Evolutionary conservation across 1,284 basidiomycete species (phyloP).

Genomic region (Mycosarcoma maydis): DNA sequence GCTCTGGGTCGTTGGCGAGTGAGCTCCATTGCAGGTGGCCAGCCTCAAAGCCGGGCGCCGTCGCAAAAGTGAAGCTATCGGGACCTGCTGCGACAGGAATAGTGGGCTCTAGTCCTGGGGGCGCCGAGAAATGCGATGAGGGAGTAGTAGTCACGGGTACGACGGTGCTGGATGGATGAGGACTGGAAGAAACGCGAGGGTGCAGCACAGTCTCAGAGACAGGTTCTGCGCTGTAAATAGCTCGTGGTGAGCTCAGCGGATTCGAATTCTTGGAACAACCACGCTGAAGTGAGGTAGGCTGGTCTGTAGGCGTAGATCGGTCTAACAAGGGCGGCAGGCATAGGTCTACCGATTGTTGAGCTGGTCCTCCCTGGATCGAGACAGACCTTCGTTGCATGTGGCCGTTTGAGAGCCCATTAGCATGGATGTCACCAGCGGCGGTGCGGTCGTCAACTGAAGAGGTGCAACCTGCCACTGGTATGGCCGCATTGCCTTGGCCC

Average conservation of each 20-base stretch:
- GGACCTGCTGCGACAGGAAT: not conserved
- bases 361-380: not conserved
- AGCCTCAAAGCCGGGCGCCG: slow-evolving; percentile 15
- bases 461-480: too few relatives aligned
- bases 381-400: slow-evolving; percentile 3
- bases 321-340: slow-evolving; percentile 1
- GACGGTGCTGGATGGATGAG: slow-evolving; percentile 1
- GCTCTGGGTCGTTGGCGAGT: slow-evolving; percentile 34
- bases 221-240: slow-evolving; percentile 28
- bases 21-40: slow-evolving; percentile 34
- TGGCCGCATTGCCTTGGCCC: not conserved
- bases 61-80: slow-evolving; percentile 15
- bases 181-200: slow-evolving; percentile 21
- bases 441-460: not conserved
- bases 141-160: slow-evolving; percentile 13
- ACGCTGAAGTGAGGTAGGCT: slow-evolving; percentile 15
- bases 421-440: not conserved
- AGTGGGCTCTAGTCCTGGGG: not conserved
- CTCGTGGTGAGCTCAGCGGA: slow-evolving; percentile 29
- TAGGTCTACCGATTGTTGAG: not conserved
- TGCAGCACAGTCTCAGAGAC: slow-evolving; percentile 13
- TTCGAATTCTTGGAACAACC: slow-evolving; percentile 8
- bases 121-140: slow-evolving; percentile 20
- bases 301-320: slow-evolving; percentile 8
- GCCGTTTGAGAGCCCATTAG: slow-evolving; percentile 2